These are phyloP conservation scores for Dendrocalamus sinicus DNA, from an alignment of 176 grass and related monocot species.

Conservation along the genomic window DNA sequence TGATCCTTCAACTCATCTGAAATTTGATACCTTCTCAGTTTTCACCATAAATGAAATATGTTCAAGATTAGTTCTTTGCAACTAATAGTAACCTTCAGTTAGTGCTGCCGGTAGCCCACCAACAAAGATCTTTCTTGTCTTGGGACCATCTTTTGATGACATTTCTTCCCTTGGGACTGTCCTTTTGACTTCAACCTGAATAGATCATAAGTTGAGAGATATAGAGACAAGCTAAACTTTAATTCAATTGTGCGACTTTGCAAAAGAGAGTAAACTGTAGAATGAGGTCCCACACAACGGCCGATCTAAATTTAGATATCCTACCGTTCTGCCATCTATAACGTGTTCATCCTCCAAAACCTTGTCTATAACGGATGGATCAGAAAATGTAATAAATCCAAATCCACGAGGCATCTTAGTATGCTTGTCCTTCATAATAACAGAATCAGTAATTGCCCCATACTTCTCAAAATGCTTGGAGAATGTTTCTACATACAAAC, in stretches of 20 bases:
- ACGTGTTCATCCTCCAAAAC: conserved; percentile 96
- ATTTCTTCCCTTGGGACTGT: conserved; percentile 92
- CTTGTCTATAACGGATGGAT: conserved; percentile 95
- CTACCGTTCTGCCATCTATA: conserved; percentile 91
- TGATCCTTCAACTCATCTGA: conserved; percentile 97
- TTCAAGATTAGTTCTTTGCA: neutral
- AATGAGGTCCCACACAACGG: conserved; percentile 44
- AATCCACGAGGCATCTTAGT: conserved; percentile 98
- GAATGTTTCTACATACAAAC: conserved; percentile 86
- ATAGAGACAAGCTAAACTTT: conserved; percentile 12
- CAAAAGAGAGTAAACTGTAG: conserved; percentile 30
- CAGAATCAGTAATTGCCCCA: conserved; percentile 94
- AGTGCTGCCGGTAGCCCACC: conserved; percentile 79
- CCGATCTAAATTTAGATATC: conserved; percentile 60
- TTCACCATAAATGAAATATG: neutral
- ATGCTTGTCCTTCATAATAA: conserved; percentile 99
- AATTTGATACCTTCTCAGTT: conserved; percentile 44
- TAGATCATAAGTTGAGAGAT: conserved; percentile 33
- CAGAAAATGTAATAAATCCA: conserved; percentile 99
- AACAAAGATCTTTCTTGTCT: conserved; percentile 97
- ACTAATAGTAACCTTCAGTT: conserved; percentile 71
- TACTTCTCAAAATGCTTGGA: conserved; percentile 97
- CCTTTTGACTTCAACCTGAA: conserved; percentile 97
- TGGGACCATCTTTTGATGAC: conserved; percentile 74
- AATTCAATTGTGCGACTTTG: neutral